Evolutionary conservation across 2,329 filamentous ascomycete species (phyloP), one percentile per base, ranked within the genome.

Genomic region (Boeremia exigua): DNA sequence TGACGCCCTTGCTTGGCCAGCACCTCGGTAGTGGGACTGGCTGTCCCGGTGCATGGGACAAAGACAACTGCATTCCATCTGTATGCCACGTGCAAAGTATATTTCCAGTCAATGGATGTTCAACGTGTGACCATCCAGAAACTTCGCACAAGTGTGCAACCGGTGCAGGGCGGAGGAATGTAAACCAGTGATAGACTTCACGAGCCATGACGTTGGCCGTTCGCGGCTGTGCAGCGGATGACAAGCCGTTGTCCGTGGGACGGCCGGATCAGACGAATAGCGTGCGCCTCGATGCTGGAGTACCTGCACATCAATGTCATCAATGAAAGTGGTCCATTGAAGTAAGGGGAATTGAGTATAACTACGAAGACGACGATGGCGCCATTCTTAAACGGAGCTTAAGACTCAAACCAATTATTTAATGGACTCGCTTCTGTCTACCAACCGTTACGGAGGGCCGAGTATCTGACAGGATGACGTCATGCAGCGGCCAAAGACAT

Each of bases 391-490:
- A 23, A 23, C 19, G 5, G 19, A 23, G 19, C 19, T 5, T 23
- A 23, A 23, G 19, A 5, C 19, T 23, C 19, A 23, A 23, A 23
- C 5, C 19, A 23, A 23, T 23, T 5, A 5, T 3, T 23, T 5
- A 2, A 23, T 23, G 19, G 19, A 23, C 19, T 23, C 19, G 19
- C 19, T 23, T 23, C 19, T 37, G 34, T 17, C 11, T 12, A 11
- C 25, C 15, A 15, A 15, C 10, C n/a, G 7, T n/a, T 32, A 1
- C 14, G 36, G 36, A 28, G 46, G 15, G 28, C 27, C 46, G 28
- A 25, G 28, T 17, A 32, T 19, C 25, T 43, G 39, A 37, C 38
- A 44, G 39, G 17, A 58, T 64, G 62, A 67, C 62, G 56, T 67
- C 64, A 65, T 38, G 44, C 51, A 54, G 54, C 57, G 56, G 28